Percentiles rank a stretch among this genome's conserved stretches.
phyloP scores from a whole-genome alignment of 2,329 filamentous ascomycete genomes.

The Cladosporium colombiae region DNA sequence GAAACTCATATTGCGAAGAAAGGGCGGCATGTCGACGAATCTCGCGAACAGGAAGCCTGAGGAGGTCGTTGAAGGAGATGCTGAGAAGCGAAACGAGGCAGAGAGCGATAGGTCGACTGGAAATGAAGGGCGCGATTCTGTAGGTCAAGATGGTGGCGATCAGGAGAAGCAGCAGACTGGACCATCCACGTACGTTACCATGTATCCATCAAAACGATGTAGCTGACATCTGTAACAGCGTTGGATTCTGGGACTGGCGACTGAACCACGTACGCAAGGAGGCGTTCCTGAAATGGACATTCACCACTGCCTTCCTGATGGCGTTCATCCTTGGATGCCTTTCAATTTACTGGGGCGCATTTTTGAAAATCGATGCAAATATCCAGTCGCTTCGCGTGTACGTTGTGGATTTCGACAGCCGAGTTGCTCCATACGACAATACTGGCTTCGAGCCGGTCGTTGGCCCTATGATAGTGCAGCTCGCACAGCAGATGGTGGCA shows the following conservation, averaged over 20 bases:
- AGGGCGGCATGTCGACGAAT: slow-evolving; percentile 3
- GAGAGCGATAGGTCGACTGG: neutral
- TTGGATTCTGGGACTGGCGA: slow-evolving; percentile 50
- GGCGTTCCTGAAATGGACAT: slow-evolving; percentile 44
- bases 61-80: neutral
- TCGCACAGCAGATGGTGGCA: slow-evolving; percentile 47
- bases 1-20: neutral
- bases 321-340: slow-evolving; percentile 58
- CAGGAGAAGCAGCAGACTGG: slow-evolving; percentile 9
- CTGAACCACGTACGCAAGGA: slow-evolving; percentile 43
- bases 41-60: neutral
- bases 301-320: slow-evolving; percentile 54
- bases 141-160: neutral
- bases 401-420: slow-evolving; percentile 65
- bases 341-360: slow-evolving; percentile 63
- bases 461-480: slow-evolving; percentile 55
- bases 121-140: neutral
- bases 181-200: neutral
- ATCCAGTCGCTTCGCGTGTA: slow-evolving; percentile 53
- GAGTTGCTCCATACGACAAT: slow-evolving; percentile 53
- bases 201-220: too few relatives aligned
- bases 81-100: neutral
- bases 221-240: slow-evolving; percentile 24
- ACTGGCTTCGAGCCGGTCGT: slow-evolving; percentile 51
- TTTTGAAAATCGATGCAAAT: slow-evolving; percentile 54